Conservation (phyloP, 2,329 filamentous ascomycete species). For the Fusarium protoensiforme region DNA sequence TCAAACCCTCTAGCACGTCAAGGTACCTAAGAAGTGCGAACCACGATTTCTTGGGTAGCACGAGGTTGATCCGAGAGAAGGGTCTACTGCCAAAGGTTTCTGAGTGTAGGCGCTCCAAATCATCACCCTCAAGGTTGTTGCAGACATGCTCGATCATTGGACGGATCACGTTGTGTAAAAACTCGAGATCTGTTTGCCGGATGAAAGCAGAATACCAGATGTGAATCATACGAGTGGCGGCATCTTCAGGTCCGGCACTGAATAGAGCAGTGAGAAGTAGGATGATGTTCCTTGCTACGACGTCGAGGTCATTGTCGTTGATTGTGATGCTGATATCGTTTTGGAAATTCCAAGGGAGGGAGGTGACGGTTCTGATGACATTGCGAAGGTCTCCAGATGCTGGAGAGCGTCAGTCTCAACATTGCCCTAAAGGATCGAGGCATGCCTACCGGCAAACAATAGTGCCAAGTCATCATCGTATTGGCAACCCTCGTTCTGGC, state of each 20-base stretch:
- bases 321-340: background rate
- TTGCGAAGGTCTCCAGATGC: slow-evolving; percentile 21
- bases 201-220: slow-evolving; percentile 22
- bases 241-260: background rate
- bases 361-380: slow-evolving; percentile 7
- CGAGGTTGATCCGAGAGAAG: background rate
- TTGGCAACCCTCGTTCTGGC: background rate
- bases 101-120: fast-evolving
- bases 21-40: background rate
- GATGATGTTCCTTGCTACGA: slow-evolving; percentile 17
- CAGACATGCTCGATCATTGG: background rate
- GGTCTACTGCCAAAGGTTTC: background rate
- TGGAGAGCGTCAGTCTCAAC: background rate
- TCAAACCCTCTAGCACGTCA: background rate
- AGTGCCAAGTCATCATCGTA: background rate
- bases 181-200: background rate
- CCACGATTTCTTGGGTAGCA: slow-evolving; percentile 1
- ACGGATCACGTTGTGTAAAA: background rate
- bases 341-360: background rate
- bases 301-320: slow-evolving; percentile 14
- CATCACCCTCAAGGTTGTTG: background rate
- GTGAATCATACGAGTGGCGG: slow-evolving; percentile 12
- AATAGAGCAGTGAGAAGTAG: slow-evolving; percentile 6
- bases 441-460: slow-evolving; percentile 10
- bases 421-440: background rate